Evolutionary conservation across 1,139 yeast genomes (phyloP), one percentile per base, ranked within the genome.

Genomic region (Diutina siamensis): DNA sequence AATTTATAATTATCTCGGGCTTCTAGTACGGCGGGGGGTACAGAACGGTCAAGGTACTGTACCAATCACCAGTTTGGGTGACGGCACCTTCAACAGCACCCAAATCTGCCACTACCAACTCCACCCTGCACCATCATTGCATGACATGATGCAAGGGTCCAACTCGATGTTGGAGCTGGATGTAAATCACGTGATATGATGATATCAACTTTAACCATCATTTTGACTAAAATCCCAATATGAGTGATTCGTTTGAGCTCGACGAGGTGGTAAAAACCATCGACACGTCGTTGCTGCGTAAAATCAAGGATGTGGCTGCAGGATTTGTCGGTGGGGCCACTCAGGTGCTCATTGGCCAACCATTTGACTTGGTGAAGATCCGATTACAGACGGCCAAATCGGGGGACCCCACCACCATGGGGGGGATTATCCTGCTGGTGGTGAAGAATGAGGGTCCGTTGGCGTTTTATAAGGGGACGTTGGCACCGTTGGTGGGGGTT

Each of bases 301-400:
- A 81, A 55, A 68, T 64, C 38, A 81, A 81, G 54, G 88, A 81
- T 54, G 71, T 78, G 57, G 59, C 70, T 3, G 75, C 76, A 2
- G 76, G 76, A 1, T 71, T 71, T 50, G 61, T 71, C 4, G 76
- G 76, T 2, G 76, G 76, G 25, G 75, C 84, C 18, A 81, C 83
- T 0, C 89, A 82, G 59, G 88, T 82, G 3, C 65, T 82, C 40
- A 80, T 82, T 25, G 88, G 88, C 9, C 88, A 80, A 57, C 87
- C 87, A 9, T 81, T 82, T 46, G 87, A 80, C 58, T 68, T 80
- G 50, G 81, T 80, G 51, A 80, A 81, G 55, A 78, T 81, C 31
- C 61, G 85, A 47, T 65, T 80, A 51, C 87, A 80, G 54, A 78
- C 86, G 0, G 62, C 72, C 1, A 50, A 15, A 25, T n/a, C 20